These are phyloP conservation scores for Xylariaceae sp. DNA, from an alignment of 2,329 filamentous ascomycete genomes.

Conservation along the genomic window DNA sequence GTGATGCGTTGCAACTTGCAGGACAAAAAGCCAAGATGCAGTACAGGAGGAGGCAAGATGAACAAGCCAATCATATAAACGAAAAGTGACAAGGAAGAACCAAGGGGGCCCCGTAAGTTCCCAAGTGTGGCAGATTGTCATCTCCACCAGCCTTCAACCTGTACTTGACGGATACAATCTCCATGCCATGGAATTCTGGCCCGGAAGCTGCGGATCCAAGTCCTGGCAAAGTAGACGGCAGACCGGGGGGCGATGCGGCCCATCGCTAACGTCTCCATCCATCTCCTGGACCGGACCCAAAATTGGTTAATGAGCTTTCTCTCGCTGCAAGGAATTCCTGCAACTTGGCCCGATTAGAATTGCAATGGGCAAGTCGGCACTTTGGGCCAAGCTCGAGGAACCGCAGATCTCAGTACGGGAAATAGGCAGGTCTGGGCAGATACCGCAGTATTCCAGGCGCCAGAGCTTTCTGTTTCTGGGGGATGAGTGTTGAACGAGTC, in stretches of 20 bases:
- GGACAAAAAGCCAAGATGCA: too few species aligned
- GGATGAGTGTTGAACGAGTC: neutral
- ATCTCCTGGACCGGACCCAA: slow-evolving; percentile 3
- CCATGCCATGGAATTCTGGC: neutral
- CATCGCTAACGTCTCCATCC: slow-evolving; percentile 11
- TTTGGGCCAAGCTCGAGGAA: neutral
- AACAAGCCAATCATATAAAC: slow-evolving; percentile 7
- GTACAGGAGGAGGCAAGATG: too few species aligned
- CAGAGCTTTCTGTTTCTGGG: too few species aligned
- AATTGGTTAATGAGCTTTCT: slow-evolving; percentile 12
- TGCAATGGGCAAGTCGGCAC: too few species aligned
- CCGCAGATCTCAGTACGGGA: neutral
- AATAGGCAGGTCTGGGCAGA: neutral
- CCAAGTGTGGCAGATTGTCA: slow-evolving; percentile 12
- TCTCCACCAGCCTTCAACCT: neutral
- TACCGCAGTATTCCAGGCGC: too few species aligned
- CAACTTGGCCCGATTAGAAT: neutral
- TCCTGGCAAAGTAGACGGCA: slow-evolving; percentile 3
- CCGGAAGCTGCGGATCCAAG: neutral
- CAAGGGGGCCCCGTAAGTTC: neutral
- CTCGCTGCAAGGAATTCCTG: slow-evolving; percentile 12
- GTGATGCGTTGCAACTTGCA: too few species aligned
- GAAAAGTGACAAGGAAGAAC: slow-evolving; percentile 1
- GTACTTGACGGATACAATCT: slow-evolving; percentile 8
- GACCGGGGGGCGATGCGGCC: slow-evolving; percentile 2